phyloP scores from a whole-genome alignment of 805 yeast genomes.

The Wickerhamomyces sydowiorum region DNA sequence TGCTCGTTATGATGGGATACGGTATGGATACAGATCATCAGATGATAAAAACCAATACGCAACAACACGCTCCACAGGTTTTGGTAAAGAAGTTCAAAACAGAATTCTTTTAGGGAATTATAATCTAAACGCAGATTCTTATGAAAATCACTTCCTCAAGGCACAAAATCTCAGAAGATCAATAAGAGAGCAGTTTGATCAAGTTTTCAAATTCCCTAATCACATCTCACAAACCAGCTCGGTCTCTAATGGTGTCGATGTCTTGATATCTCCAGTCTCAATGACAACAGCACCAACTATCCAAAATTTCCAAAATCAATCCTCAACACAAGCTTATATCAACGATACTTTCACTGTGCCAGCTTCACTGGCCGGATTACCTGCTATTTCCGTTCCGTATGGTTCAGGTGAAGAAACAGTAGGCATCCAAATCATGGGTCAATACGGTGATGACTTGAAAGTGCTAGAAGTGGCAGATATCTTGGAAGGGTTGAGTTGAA shows the following conservation, averaged over 20 bases:
- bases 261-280: conserved; percentile 71
- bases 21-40: conserved; percentile 63
- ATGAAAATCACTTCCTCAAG: conserved; percentile 63
- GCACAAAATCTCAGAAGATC: conserved; percentile 65
- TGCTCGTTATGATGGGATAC: conserved; percentile 83
- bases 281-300: conserved; percentile 49
- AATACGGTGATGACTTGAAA: conserved; percentile 71
- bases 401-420: conserved; percentile 29
- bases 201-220: conserved; percentile 50
- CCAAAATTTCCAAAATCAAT: conserved; percentile 36
- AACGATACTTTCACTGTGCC: conserved; percentile 89
- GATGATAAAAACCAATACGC: conserved; percentile 38
- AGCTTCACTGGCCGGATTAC: conserved; percentile 86
- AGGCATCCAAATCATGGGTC: conserved; percentile 83
- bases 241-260: conserved; percentile 48
- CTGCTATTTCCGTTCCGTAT: conserved; percentile 75
- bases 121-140: conserved; percentile 70
- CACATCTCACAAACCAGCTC: conserved; percentile 22
- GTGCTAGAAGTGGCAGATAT: conserved; percentile 39
- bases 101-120: conserved; percentile 84
- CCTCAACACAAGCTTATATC: conserved; percentile 57
- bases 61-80: conserved; percentile 55
- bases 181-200: conserved; percentile 61
- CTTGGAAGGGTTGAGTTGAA: conserved; percentile 1
- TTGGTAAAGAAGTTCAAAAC: conserved; percentile 80